Evolutionary conservation across 2,329 filamentous ascomycete species (phyloP).

Genomic region (Torrubiellomyces zombiae): DNA sequence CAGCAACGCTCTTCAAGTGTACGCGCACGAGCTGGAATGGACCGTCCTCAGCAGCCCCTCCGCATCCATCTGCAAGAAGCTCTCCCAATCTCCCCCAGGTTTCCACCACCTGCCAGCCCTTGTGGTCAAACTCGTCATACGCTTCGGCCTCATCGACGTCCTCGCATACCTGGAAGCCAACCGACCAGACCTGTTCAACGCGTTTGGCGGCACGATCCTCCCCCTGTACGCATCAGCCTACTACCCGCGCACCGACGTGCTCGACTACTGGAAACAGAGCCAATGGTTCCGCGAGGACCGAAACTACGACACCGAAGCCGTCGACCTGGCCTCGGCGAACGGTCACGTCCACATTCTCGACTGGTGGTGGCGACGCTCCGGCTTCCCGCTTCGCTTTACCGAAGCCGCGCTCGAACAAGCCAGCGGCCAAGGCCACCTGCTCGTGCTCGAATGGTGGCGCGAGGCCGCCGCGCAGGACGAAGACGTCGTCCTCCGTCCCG

Average conservation of each 20-base stretch:
- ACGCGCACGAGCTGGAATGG: slow-evolving; percentile 70
- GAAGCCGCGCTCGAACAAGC: slow-evolving; percentile 79
- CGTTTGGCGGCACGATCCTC: slow-evolving; percentile 69
- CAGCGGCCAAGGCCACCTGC: slow-evolving; percentile 66
- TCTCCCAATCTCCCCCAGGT: slow-evolving; percentile 53
- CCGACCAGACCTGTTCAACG: slow-evolving; percentile 60
- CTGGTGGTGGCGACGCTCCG: slow-evolving; percentile 74
- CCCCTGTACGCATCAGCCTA: slow-evolving; percentile 79
- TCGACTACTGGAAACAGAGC: slow-evolving; percentile 83
- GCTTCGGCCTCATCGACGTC: slow-evolving; percentile 69
- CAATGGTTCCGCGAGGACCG: slow-evolving; percentile 72
- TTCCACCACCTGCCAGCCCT: slow-evolving; percentile 60
- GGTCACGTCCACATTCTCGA: slow-evolving; percentile 76
- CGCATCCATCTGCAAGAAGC: slow-evolving; percentile 53
- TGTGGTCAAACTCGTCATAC: slow-evolving; percentile 77
- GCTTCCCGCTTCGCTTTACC: slow-evolving; percentile 67
- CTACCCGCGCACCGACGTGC: slow-evolving; percentile 67
- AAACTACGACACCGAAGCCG: slow-evolving; percentile 59
- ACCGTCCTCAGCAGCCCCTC: slow-evolving; percentile 60
- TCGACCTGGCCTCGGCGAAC: slow-evolving; percentile 74
- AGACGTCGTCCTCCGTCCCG: slow-evolving; percentile 51
- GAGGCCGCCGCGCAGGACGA: slow-evolving; percentile 46
- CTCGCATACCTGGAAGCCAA: slow-evolving; percentile 50
- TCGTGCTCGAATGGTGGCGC: slow-evolving; percentile 89
- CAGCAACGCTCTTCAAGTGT: slow-evolving; percentile 49